Evolutionary conservation across 2,329 filamentous ascomycete genomes (phyloP), one percentile per base, ranked within the genome.

Genomic region (Fusarium abutilonis): DNA sequence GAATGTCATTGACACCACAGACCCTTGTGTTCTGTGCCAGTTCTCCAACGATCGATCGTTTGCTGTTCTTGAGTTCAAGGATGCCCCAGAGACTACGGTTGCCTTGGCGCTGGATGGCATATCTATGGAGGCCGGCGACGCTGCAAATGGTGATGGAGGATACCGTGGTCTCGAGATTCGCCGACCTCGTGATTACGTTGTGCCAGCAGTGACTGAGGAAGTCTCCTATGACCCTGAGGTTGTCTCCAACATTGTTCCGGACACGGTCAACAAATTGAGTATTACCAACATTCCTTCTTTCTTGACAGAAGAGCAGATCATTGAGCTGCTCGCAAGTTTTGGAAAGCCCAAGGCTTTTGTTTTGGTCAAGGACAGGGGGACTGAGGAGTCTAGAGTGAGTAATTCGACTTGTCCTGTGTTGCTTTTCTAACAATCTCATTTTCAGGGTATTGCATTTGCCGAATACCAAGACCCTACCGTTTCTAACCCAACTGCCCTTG

Each of bases 161-260:
- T 81, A 79, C 19, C 74, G 78, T 42, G 89, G 90, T 7, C 82
- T 98, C 35, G 83, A 87, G 32, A 92, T 98, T 68, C 88, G 88
- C 63, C 87, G 95, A 41, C 96, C 96, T 38, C 97, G 96, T 79
- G 95, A 99, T 76, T 99, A 98, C 76, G 97, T 98, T 69, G 93
- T 96, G 49, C 94, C 94, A 9, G 88, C 90, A 13, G 82, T 90
- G 31, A 85, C 86, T 2, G 90, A 93, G 43, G 89, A 93, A 23
- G 83, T 86, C 40, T 84, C 89, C 36, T 89, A 89, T 69, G 87
- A 93, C 70, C 88, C 89, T 34, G 91, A 91, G 6, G 86, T 91
- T 2, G 83, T 97, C 34, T 91, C 92, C 3, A 90, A 84, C 62
- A 80, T 91, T 17, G 95, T 99, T 14, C 87, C 93, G 9, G 95